These are phyloP conservation scores for Tolypocladium nubicola DNA, from an alignment of 2,329 filamentous ascomycete genomes.

Conservation along the genomic window DNA sequence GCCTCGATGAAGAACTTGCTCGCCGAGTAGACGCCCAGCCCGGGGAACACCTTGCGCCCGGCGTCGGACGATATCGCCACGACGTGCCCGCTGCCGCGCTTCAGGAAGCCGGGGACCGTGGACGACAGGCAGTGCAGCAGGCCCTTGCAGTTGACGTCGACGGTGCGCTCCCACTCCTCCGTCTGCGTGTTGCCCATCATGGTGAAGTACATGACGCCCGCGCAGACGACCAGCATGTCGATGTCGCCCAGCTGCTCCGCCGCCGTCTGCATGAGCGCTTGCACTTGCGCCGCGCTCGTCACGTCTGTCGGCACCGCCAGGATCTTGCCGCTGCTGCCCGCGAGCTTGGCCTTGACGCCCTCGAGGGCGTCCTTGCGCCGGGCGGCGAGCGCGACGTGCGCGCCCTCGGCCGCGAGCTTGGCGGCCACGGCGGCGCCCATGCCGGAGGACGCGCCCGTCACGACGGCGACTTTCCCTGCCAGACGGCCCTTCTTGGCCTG, in stretches of 20 bases:
- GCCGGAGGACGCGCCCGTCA: conserved; percentile 72
- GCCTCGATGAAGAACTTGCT: conserved; percentile 82
- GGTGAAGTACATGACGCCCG: conserved; percentile 82
- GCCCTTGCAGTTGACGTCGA: conserved; percentile 82
- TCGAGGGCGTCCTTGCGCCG: conserved; percentile 61
- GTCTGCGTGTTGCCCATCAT: conserved; percentile 70
- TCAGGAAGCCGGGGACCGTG: conserved; percentile 60
- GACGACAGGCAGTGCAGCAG: conserved; percentile 62
- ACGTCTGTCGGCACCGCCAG: conserved; percentile 64
- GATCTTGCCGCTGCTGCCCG: conserved; percentile 48
- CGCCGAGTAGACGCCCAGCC: conserved; percentile 71
- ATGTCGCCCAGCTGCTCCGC: conserved; percentile 56
- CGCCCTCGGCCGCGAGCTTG: conserved; percentile 60
- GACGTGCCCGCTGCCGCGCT: conserved; percentile 59
- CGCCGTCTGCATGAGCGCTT: conserved; percentile 50
- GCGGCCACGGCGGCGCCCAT: conserved; percentile 66
- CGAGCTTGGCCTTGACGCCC: conserved; percentile 50
- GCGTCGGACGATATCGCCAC: conserved; percentile 77
- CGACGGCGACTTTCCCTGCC: conserved; percentile 58
- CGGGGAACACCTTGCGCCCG: conserved; percentile 72
- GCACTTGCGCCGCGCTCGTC: conserved; percentile 54
- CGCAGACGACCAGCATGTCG: conserved; percentile 71
- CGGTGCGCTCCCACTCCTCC: conserved; percentile 71
- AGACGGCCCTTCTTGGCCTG: conserved; percentile 42
- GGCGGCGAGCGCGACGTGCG: conserved; percentile 61